Percentiles rank a stretch among this genome's conserved stretches.
Evolutionary conservation across 768 basidiomycete genomes (phyloP).

Genomic region (Tricholoma hemisulphureum): DNA sequence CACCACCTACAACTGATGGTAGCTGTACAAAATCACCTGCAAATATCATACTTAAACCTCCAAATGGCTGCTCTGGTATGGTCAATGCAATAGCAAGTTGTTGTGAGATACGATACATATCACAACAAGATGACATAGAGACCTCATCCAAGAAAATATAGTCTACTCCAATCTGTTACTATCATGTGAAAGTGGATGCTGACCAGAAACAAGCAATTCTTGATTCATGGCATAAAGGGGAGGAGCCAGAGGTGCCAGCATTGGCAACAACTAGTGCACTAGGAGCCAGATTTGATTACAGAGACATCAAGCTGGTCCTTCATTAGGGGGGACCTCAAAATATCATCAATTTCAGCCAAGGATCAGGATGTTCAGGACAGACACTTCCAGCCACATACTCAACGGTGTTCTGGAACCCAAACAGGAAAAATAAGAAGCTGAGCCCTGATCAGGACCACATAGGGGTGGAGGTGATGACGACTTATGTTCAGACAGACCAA

Average conservation of each 20-base stretch:
- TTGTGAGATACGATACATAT: conserved; percentile 25
- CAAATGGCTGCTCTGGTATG: conserved; percentile 24
- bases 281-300: neutral
- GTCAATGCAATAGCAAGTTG: conserved; percentile 20
- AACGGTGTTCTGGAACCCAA: neutral
- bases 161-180: conserved; percentile 19
- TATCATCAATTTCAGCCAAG: neutral
- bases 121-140: too few relatives aligned
- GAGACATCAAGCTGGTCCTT: neutral
- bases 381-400: neutral
- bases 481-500: neutral
- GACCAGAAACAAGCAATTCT: neutral
- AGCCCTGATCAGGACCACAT: neutral
- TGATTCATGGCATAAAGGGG: neutral
- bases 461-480: neutral
- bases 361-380: neutral
- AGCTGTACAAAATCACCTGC: too few relatives aligned
- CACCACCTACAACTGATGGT: neutral
- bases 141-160: too few relatives aligned
- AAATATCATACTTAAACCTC: conserved; percentile 27
- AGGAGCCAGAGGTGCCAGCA: neutral
- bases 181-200: neutral
- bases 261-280: neutral
- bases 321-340: neutral
- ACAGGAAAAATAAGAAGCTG: neutral